These are phyloP conservation scores for Schizosaccharomyces lindneri DNA, from an alignment of 805 yeast species.

Conservation along the genomic window DNA sequence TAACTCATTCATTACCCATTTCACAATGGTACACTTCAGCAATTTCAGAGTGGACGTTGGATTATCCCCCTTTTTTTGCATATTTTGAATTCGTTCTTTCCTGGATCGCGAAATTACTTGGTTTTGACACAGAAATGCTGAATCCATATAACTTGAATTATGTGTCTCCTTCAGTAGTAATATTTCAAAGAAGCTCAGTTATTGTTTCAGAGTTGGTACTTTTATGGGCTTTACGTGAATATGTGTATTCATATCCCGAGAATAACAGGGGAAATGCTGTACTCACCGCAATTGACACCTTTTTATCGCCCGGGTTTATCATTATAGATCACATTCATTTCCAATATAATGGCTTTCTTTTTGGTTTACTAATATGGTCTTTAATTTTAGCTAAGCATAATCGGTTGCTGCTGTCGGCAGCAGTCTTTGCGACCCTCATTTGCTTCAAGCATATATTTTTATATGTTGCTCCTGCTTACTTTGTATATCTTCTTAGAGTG, in stretches of 20 bases:
- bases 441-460: conserved; percentile 89
- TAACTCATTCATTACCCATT: conserved; percentile 53
- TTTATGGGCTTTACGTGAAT: conserved; percentile 47
- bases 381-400: conserved; percentile 42
- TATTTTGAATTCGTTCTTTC: conserved; percentile 72
- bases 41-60: conserved; percentile 73
- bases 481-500: conserved; percentile 46
- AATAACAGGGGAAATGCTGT: conserved; percentile 17
- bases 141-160: conserved; percentile 6
- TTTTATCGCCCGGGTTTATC: conserved; percentile 69
- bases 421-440: conserved; percentile 46
- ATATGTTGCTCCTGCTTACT: conserved; percentile 84
- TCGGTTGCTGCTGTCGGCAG: conserved; percentile 19
- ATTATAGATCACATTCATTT: conserved; percentile 89
- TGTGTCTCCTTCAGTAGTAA: conserved; percentile 9
- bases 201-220: conserved; percentile 49
- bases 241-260: conserved; percentile 20
- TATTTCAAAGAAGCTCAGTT: conserved; percentile 65
- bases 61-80: conserved; percentile 94
- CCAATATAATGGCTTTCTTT: conserved; percentile 87
- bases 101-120: conserved; percentile 13
- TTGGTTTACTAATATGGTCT: conserved; percentile 54
- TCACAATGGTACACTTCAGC: conserved; percentile 66
- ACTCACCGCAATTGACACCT: conserved; percentile 61
- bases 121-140: conserved; percentile 8